These are phyloP conservation scores for Danielozyma ontarioensis DNA, from an alignment of 805 yeast species.

Conservation along the genomic window DNA sequence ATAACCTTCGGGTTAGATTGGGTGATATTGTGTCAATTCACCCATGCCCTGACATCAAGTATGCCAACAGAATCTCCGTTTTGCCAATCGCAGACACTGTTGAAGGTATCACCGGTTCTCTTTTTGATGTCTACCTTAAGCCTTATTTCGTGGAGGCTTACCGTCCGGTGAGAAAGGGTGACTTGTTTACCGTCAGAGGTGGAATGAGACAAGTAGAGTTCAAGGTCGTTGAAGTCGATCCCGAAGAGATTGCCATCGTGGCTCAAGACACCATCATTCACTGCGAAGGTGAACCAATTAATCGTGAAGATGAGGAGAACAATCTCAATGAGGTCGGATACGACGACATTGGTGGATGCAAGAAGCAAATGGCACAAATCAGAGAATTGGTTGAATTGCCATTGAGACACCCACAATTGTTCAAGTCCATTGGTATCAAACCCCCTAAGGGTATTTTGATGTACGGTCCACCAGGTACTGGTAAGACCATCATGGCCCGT, in stretches of 20 bases:
- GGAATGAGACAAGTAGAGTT: slow-evolving; percentile 99
- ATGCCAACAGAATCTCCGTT: slow-evolving; percentile 90
- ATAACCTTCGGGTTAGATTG: slow-evolving; percentile 86
- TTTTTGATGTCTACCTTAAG: slow-evolving; percentile 92
- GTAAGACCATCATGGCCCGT: slow-evolving; percentile 98
- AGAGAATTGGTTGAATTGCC: slow-evolving; percentile 98
- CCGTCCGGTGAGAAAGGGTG: slow-evolving; percentile 97
- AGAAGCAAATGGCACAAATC: slow-evolving; percentile 99
- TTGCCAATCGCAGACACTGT: slow-evolving; percentile 97
- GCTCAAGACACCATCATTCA: slow-evolving; percentile 98
- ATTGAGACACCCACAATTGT: slow-evolving; percentile 95
- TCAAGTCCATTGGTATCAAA: slow-evolving; percentile 96
- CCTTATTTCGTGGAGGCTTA: slow-evolving; percentile 99
- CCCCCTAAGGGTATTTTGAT: slow-evolving; percentile 97
- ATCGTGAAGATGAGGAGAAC: slow-evolving; percentile 96
- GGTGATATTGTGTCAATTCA: slow-evolving; percentile 90
- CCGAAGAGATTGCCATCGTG: slow-evolving; percentile 94
- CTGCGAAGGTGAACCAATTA: slow-evolving; percentile 98
- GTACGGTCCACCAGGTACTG: slow-evolving; percentile 99
- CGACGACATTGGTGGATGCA: slow-evolving; percentile 98
- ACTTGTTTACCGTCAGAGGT: slow-evolving; percentile 92
- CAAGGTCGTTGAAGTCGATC: slow-evolving; percentile 97
- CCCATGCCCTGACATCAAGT: slow-evolving; percentile 97
- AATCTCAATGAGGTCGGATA: slow-evolving; percentile 96
- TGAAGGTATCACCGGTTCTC: slow-evolving; percentile 94